Percentiles rank a stretch among this genome's conserved stretches.
phyloP scores from a whole-genome alignment of 345 rosid species.

The Camelina neglecta region DNA sequence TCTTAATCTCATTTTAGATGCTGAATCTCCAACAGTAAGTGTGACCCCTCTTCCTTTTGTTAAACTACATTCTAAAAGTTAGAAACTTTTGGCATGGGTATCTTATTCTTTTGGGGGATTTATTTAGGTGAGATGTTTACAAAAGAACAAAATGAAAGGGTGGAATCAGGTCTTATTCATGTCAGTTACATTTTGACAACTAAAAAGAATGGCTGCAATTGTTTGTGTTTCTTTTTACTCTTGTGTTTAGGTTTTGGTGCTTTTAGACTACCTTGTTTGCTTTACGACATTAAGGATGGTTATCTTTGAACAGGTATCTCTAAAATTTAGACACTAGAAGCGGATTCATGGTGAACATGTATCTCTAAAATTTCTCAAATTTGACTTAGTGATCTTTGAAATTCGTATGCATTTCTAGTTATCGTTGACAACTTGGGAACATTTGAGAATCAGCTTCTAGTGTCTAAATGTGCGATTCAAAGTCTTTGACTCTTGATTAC shows the following conservation, averaged over 20 bases:
- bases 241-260: background rate
- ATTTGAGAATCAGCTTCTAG: background rate
- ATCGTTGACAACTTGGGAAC: constrained; percentile 3
- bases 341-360: constrained; percentile 63
- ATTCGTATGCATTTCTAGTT: background rate
- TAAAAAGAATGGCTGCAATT: constrained; percentile 95
- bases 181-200: constrained; percentile 85
- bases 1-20: constrained; percentile 88
- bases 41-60: no score
- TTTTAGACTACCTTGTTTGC: background rate
- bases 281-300: background rate
- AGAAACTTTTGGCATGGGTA: background rate
- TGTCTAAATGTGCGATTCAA: background rate
- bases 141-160: constrained; percentile 95
- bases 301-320: no score
- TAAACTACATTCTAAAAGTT: background rate
- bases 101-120: background rate
- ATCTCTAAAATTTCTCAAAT: background rate
- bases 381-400: background rate
- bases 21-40: constrained; percentile 91
- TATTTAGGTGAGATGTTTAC: constrained; percentile 89
- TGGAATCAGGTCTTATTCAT: constrained; percentile 97
- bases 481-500: constrained; percentile 5
- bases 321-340: background rate
- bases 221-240: constrained; percentile 41